Base-by-base conservation (phyloP, 108 stramenopile species). In the Aurantiochytrium sp. region DNA sequence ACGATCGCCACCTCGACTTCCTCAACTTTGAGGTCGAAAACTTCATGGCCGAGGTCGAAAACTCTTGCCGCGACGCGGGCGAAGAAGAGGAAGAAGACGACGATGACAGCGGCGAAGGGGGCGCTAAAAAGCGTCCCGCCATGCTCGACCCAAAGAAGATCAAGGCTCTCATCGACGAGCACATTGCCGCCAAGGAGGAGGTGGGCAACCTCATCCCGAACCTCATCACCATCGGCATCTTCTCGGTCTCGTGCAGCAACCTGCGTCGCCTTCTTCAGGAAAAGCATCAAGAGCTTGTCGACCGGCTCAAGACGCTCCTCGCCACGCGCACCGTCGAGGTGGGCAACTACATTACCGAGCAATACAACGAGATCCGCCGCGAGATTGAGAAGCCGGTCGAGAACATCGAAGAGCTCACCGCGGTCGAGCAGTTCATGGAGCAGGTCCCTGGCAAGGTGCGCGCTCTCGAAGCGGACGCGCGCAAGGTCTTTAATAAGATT, bases 331-430 rank as follows among this genome's bases (percentile, higher is more conserved):
- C 53, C 24, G 27, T 22, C 5, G 37, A 54, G 24, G 85, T 93
- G 34, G 52, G 89, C 2, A 30, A 52, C 27, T 90, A 55, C 8
- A 41, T 93, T 19, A 52, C 81, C 52, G 39, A 55, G 24, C 55
- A 87, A 36, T 94, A 92, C 86, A 48, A 88, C 42, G 24, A 50
- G 36, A 89, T 93, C 19, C 39, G 69, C 10, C 52, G 86, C 34
- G 86, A 37, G 73, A 87, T 94, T 15, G 22, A 54, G 22, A 45
- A 69, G 39, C 69, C 85, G 31, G 92, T 93, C 32, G 87, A 90
- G 50, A 88, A 93, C 86, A 94, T 94, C 73, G 94, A 94, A 81
- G 91, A 94, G 90, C 87, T 90, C 17, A 69, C 52, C 34, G 91
- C 88, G 19, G 69, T 91, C 55, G 52, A 90, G 86, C 85, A 91